phyloP scores from a whole-genome alignment of 257 asterid species.

The Jasminum sambac region DNA sequence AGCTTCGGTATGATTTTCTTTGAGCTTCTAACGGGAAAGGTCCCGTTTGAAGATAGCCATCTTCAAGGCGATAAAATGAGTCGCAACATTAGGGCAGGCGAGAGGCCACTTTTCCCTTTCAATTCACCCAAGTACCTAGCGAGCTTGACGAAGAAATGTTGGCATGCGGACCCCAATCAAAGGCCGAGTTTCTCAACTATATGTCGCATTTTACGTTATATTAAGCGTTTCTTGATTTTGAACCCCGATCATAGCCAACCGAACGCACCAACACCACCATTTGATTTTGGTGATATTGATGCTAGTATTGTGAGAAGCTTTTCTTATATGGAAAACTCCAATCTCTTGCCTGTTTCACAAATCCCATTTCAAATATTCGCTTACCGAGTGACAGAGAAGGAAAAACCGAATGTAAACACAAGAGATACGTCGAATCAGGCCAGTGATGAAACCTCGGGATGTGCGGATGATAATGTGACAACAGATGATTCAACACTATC shows the following conservation, averaged over 20 bases:
- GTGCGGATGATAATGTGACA: constrained; percentile 46
- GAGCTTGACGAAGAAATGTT: constrained; percentile 46
- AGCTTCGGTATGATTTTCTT: constrained; percentile 92
- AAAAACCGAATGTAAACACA: constrained; percentile 34
- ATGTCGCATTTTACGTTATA: constrained; percentile 70
- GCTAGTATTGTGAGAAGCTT: constrained; percentile 26
- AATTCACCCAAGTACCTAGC: constrained; percentile 63
- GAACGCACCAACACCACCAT: constrained; percentile 56
- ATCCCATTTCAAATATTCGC: constrained; percentile 80
- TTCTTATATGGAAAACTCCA: constrained; percentile 19
- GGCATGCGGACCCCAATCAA: constrained; percentile 47
- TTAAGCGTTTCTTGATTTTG: constrained; percentile 51
- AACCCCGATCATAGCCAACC: constrained; percentile 54
- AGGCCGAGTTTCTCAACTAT: constrained; percentile 49
- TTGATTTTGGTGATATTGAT: constrained; percentile 49
- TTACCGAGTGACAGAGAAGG: constrained; percentile 72
- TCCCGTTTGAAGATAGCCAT: constrained; percentile 84
- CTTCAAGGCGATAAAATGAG: constrained; percentile 90
- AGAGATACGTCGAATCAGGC: constrained; percentile 70
- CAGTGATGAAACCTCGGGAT: constrained; percentile 60
- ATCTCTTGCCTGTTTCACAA: constrained; percentile 33
- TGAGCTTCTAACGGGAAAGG: constrained; percentile 80
- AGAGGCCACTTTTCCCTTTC: constrained; percentile 86
- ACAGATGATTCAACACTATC: constrained; percentile 51
- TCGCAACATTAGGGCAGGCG: constrained; percentile 78